Base-by-base conservation (phyloP, 2,329 filamentous ascomycete genomes). In the Calonectria pseudoreteaudii region DNA sequence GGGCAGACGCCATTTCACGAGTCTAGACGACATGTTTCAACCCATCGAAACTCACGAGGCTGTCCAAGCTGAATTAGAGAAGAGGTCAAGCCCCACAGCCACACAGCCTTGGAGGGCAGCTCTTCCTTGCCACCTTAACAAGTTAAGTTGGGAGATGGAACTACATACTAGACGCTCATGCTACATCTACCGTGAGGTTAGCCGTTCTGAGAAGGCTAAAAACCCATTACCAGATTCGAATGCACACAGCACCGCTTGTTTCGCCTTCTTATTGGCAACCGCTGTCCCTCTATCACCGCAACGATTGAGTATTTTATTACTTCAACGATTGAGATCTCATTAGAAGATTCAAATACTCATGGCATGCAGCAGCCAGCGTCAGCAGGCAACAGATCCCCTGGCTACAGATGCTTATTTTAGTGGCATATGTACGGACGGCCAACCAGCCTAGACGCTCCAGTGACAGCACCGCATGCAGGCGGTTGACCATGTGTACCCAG, bases 391-490 rank as follows among this genome's bases (percentile, higher is more conserved):
- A 18, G 67, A 64, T 52, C 76, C 77, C 74, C 72, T 80, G 76
- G 66, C 67, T 68, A 74, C 68, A 78, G 74, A 80, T 79, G 75
- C 76, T 79, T 80, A 75, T 77, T 79, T 80, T 79, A 79, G 78
- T 71, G 72, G 72, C 78, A 79, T 78, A 72, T 78, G 68, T 76
- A 72, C 64, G 70, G 66, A 65, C 66, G 31, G 67, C 38, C 56
- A 58, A 36, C 56, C 38, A 60, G 62, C 60, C 50, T 66, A 69
- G 66, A 79, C 72, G 74, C 60, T 80, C 49, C 74, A 80, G 74
- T 73, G 64, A 77, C 74, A 67, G 65, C 26, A 31, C 62, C 28
- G 56, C 53, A 60, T 36, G 53, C 36, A 13, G 52, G 52, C 64
- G 62, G 68, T 74, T 66, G 52, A 75, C 49, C 26, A 73, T 44